These are phyloP conservation scores for Yamadazyma diospyri DNA, from an alignment of 1,139 yeast species.

Conservation along the genomic window DNA sequence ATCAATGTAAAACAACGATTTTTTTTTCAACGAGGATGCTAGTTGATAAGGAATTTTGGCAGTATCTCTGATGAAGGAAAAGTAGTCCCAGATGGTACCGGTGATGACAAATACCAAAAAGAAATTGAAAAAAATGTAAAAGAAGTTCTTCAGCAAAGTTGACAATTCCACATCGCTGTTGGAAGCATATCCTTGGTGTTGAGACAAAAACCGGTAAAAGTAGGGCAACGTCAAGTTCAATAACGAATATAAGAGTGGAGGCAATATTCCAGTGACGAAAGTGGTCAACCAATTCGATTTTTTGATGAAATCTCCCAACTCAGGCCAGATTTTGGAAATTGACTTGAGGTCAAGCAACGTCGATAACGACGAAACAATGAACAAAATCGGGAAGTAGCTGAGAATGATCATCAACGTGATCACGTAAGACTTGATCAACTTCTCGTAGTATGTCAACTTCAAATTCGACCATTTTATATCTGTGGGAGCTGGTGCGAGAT, in stretches of 20 bases:
- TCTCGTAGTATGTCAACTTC: constrained; percentile 53
- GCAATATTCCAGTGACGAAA: constrained; percentile 69
- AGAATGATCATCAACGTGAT: constrained; percentile 62
- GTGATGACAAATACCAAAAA: constrained; percentile 77
- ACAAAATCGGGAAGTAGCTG: constrained; percentile 59
- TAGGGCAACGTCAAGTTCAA: constrained; percentile 68
- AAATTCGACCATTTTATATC: constrained; percentile 77
- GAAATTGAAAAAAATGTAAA: constrained; percentile 73
- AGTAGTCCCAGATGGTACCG: constrained; percentile 73
- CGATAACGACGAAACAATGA: constrained; percentile 72
- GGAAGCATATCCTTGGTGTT: constrained; percentile 68
- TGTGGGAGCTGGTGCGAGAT: constrained; percentile 77
- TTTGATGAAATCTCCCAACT: constrained; percentile 55
- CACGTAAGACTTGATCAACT: constrained; percentile 52
- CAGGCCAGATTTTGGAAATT: constrained; percentile 71
- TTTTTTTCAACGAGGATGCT: constrained; percentile 66
- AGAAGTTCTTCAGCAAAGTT: constrained; percentile 72
- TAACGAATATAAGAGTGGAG: constrained; percentile 70
- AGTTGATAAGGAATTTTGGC: constrained; percentile 70
- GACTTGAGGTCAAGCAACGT: constrained; percentile 70
- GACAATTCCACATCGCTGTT: constrained; percentile 75
- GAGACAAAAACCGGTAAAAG: constrained; percentile 62
- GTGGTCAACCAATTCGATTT: constrained; percentile 67
- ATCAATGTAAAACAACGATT: constrained; percentile 71
- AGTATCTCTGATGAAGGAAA: constrained; percentile 76